Evolutionary conservation across 768 basidiomycete species (phyloP), one percentile per base, ranked within the genome.

Genomic region (Lactarius hatsudake): DNA sequence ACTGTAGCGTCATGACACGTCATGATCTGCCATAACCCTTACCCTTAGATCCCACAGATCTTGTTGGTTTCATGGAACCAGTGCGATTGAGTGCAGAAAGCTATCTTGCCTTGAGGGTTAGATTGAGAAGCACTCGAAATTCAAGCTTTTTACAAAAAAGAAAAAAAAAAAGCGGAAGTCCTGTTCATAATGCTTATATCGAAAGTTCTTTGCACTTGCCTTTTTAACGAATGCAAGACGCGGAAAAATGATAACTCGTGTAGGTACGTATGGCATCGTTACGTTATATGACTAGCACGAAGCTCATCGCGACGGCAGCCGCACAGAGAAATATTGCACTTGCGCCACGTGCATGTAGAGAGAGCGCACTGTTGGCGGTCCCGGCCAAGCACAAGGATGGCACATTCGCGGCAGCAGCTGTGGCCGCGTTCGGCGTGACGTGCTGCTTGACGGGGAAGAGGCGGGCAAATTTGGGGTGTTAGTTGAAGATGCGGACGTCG

Each of bases 201-300:
- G 12, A 38, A 38, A 38, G 36, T 38, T 38, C 36, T 38, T 38
- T 2, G 36, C 36, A 38, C 36, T 38, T 38, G 36, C 36, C 36
- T 12, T 38, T 38, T 38, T 38, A 38, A 12, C 38, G 38, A 3
- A 40, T 40, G 15, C 38, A 40, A 15, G 38, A 40, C 2, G 15
- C 15, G 15, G 38, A 13, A 40, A 15, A 40, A 40, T 40, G 15
- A 15, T 13, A 40, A 40, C 38, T 40, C 38, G 30, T 57, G 34
- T 57, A 3, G 30, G 12, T 40, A 40, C 12, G 38, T 17, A 17
- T 40, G 36, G 12, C 10, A n/a, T 48, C 18, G 55, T 30, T 18
- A 34, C 30, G 30, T 57, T 63, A 63, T 12, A 63, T n/a, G 12
- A 34, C 54, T 5, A 56, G 30, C 30, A 57, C 30, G 54, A 63